Evolutionary conservation across 371 early-diverging fungal species (phyloP), one percentile per base, ranked within the genome.

Genomic region (Syncephalis fuscata): DNA sequence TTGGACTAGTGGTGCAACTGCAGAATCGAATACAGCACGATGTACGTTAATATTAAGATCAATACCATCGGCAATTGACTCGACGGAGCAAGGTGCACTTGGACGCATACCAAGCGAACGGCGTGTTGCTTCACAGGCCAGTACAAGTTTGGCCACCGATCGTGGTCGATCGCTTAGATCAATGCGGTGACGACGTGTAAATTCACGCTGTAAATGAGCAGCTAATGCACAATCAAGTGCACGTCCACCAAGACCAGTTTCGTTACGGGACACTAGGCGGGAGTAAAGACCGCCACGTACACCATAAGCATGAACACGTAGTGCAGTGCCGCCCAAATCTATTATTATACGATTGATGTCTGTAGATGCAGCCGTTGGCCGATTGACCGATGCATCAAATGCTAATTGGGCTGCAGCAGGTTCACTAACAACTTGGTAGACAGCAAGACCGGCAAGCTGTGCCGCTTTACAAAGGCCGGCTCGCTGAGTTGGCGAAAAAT

Each of bases 351-450:
- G 74, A 17, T 74, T 72, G 59, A 80, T 78, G 57, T 89, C 45
- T 15, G 48, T 23, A 32, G 17, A 9, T 19, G 27, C 40, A 36
- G 56, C 67, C 60, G 54, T 70, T 66, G 58, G 60, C 64, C 52
- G 61, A 55, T 59, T 76, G 59, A 46, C 84, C 76, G 44, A 80
- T 68, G 55, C 83, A 32, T 32, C 80, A 59, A 93, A 98, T 38
- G 95, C 88, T 48, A 99, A 71, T 26, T 88, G 91, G 54, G 98
- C 97, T 25, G 98, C 98, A 49, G 88, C 83, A 44, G 99, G 92
- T 68, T 99, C 99, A 48, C 86, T 78, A 17, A 98, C 72, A 41
- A 92, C 73, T 68, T 90, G 82, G 43, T 86, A 59, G 17, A 88
- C 82, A 40, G 79, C 73, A 56, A 99, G 76, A 19, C 96, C 98